These are phyloP conservation scores for Sarocladiaceae sp. DNA, from an alignment of 2,329 filamentous ascomycete species.

Conservation along the genomic window DNA sequence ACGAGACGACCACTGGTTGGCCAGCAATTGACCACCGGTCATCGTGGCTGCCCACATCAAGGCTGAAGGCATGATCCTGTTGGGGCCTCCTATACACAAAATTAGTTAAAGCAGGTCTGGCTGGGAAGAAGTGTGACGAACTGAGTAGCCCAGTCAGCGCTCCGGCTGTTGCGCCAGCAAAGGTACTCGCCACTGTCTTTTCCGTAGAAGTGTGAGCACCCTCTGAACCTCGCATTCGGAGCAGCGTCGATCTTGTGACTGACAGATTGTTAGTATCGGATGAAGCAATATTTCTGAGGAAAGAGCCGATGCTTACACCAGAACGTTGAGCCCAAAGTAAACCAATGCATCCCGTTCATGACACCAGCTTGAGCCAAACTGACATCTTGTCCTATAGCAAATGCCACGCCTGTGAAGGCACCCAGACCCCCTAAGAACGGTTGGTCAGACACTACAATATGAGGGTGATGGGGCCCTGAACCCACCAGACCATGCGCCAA, in stretches of 20 bases:
- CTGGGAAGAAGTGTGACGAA: slow-evolving; percentile 31
- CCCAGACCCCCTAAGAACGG: slow-evolving; percentile 49
- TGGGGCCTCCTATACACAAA: slow-evolving; percentile 40
- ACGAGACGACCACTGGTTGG: slow-evolving; percentile 24
- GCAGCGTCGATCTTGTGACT: slow-evolving; percentile 20
- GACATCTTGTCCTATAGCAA: slow-evolving; percentile 66
- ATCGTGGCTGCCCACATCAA: slow-evolving; percentile 7
- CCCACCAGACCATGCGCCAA: slow-evolving; percentile 56
- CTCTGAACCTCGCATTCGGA: slow-evolving; percentile 45
- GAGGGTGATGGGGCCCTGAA: neutral
- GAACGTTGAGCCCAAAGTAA: slow-evolving; percentile 70
- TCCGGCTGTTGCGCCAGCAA: slow-evolving; percentile 68
- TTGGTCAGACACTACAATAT: neutral
- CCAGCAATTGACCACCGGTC: slow-evolving; percentile 31
- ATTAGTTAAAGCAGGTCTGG: slow-evolving; percentile 15
- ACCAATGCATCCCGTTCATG: slow-evolving; percentile 75
- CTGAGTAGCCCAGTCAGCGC: slow-evolving; percentile 53
- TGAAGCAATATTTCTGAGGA: neutral
- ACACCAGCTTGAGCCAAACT: slow-evolving; percentile 68
- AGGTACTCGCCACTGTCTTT: slow-evolving; percentile 60
- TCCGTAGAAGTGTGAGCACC: slow-evolving; percentile 53
- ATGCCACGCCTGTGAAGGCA: slow-evolving; percentile 60
- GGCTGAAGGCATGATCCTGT: slow-evolving; percentile 43
- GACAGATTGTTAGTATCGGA: neutral
- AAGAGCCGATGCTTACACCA: slow-evolving; percentile 55